A percentile compares a stretch with the other conserved stretches of the same genome.
These are phyloP conservation scores for Pseudopediastrum boryanum DNA, from an alignment of 139 green algal genomes.

Conservation along the genomic window DNA sequence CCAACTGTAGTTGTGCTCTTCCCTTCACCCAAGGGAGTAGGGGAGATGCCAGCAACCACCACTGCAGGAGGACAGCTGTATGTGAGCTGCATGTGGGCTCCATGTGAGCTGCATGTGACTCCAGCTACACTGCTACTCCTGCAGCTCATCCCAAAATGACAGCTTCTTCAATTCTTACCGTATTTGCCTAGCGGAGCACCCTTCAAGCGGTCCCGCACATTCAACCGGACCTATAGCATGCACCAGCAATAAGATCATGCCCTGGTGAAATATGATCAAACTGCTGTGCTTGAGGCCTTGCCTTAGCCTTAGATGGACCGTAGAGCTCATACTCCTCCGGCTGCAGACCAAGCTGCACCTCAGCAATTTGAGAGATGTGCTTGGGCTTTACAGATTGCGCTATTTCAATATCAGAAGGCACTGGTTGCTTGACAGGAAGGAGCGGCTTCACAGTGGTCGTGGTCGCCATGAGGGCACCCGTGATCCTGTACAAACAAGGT, in stretches of 20 bases:
- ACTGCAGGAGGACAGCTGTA: conserved; percentile 56
- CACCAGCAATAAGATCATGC: too few species aligned
- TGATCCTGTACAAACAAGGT: too few species aligned
- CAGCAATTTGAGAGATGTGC: conserved; percentile 85
- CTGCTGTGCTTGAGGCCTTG: conserved; percentile 45
- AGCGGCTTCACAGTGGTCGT: conserved; percentile 12
- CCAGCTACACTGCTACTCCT: neutral
- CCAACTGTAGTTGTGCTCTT: conserved; percentile 98
- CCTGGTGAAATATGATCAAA: neutral
- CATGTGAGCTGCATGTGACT: neutral
- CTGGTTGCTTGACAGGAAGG: conserved; percentile 30
- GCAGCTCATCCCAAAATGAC: neutral
- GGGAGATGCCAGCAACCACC: conserved; percentile 95
- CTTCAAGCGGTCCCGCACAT: conserved; percentile 65
- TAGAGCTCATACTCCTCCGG: conserved; percentile 85
- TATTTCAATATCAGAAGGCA: conserved; percentile 90
- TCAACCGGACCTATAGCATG: conserved; percentile 72
- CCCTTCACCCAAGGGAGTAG: conserved; percentile 93
- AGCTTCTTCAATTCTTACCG: conserved; percentile 45
- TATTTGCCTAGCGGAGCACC: conserved; percentile 77
- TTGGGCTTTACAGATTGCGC: conserved; percentile 74
- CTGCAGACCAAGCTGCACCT: conserved; percentile 63
- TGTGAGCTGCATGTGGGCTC: neutral
- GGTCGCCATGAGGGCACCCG: neutral
- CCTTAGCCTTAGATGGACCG: conserved; percentile 92